Percentiles rank a stretch among this genome's conserved stretches.
These are phyloP conservation scores for Calonectria multiphialidica DNA, from an alignment of 2,329 filamentous ascomycete genomes.

Conservation along the genomic window DNA sequence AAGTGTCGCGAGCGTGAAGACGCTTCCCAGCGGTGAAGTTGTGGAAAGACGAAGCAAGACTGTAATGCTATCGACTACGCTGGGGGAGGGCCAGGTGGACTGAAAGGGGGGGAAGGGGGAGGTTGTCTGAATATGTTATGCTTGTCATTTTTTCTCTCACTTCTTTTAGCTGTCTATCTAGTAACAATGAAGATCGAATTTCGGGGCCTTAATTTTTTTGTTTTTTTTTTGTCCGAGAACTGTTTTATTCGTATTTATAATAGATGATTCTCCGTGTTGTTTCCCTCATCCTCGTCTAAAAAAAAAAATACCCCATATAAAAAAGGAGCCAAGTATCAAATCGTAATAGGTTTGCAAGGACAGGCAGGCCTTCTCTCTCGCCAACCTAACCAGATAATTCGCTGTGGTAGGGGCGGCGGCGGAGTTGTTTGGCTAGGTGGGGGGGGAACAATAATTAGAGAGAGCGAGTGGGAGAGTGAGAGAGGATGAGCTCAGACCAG, in stretches of 20 bases:
- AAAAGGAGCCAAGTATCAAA: neutral
- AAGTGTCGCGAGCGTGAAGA: neutral
- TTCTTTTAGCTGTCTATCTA: constrained; percentile 2
- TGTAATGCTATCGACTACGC: constrained; percentile 26
- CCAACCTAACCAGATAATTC: neutral
- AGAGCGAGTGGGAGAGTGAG: no score
- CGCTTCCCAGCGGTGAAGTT: neutral
- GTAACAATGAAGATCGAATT: neutral
- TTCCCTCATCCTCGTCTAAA: no score
- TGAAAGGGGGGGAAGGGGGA: constrained; percentile 18
- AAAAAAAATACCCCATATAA: neutral
- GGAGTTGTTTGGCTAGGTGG: neutral
- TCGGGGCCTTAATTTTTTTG: neutral
- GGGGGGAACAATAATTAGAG: no score
- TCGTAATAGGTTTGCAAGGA: neutral
- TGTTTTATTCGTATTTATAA: neutral
- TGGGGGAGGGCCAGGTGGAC: neutral
- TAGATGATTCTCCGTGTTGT: no score
- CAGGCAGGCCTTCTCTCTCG: neutral
- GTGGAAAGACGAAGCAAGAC: constrained; percentile 19
- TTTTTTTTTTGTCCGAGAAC: neutral
- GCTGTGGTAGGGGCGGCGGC: neutral
- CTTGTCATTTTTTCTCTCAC: constrained; percentile 9
- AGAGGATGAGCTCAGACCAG: constrained; percentile 25
- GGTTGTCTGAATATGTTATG: constrained; percentile 15